These are phyloP conservation scores for Nannochloris sp. DNA, from an alignment of 139 green algal genomes.

Conservation along the genomic window DNA sequence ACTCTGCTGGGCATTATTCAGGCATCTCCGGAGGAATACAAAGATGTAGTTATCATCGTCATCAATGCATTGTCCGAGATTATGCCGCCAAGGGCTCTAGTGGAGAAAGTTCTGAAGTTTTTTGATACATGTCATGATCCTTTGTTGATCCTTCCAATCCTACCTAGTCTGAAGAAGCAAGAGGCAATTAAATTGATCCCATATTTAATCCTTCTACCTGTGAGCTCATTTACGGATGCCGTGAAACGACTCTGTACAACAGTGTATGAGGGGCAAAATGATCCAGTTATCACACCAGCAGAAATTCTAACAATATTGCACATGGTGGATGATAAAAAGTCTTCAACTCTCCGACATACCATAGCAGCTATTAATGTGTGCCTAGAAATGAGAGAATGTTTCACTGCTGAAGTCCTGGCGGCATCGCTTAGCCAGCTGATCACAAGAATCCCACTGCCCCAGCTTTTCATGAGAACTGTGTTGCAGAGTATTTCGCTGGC, in stretches of 20 bases:
- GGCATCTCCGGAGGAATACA: constrained; percentile 13
- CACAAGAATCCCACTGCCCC: constrained; percentile 24
- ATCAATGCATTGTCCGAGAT: constrained; percentile 37
- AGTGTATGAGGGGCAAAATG: background rate
- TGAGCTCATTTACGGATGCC: constrained; percentile 11
- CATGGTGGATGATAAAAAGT: constrained; percentile 26
- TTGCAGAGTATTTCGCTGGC: constrained; percentile 47
- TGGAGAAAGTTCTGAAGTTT: constrained; percentile 22
- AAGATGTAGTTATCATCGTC: constrained; percentile 50
- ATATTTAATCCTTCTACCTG: constrained; percentile 21
- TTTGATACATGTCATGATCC: constrained; percentile 5
- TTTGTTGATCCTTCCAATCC: constrained; percentile 26
- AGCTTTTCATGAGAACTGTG: constrained; percentile 34
- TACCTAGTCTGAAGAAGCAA: constrained; percentile 22
- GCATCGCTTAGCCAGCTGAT: constrained; percentile 22
- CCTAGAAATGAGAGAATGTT: constrained; percentile 26
- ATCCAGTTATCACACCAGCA: constrained; percentile 32
- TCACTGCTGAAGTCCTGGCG: constrained; percentile 19
- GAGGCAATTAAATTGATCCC: constrained; percentile 30
- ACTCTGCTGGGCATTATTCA: constrained; percentile 33
- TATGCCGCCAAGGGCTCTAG: constrained; percentile 22
- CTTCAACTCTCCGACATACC: constrained; percentile 29
- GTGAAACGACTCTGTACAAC: constrained; percentile 16
- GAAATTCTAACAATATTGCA: constrained; percentile 62
- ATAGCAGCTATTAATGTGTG: constrained; percentile 49